Conservation (phyloP, 1,284 basidiomycete species). For the Trichosporon sp. region DNA sequence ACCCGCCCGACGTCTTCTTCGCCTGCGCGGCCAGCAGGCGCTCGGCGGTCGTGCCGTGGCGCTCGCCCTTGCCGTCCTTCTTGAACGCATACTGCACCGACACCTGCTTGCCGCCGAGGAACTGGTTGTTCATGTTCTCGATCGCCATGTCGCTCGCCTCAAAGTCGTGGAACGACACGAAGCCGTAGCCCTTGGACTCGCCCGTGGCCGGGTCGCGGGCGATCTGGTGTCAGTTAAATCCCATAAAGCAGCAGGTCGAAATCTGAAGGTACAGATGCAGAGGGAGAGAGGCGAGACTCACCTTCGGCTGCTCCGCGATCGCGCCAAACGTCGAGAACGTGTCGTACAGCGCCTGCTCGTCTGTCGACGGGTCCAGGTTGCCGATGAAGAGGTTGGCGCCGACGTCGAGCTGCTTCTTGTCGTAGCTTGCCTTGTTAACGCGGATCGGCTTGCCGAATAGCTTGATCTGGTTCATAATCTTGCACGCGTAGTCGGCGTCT, state of each 20-base stretch:
- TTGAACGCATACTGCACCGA: constrained; percentile 97
- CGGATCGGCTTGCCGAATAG: constrained; percentile 96
- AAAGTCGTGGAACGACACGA: constrained; percentile 94
- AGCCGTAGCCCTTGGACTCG: constrained; percentile 91
- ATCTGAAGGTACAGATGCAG: not conserved
- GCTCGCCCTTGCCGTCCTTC: constrained; percentile 96
- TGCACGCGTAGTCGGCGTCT: constrained; percentile 98
- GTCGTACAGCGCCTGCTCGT: constrained; percentile 87
- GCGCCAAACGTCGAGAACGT: constrained; percentile 93
- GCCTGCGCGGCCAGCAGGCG: constrained; percentile 91
- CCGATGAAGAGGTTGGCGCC: constrained; percentile 97
- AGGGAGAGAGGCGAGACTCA: constrained; percentile 37
- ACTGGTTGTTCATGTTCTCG: constrained; percentile 94
- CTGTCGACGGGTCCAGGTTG: constrained; percentile 87
- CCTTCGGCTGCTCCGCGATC: constrained; percentile 91
- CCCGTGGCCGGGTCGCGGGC: constrained; percentile 81
- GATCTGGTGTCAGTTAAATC: constrained; percentile 57
- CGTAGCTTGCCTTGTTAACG: constrained; percentile 96
- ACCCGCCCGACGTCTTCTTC: constrained; percentile 55
- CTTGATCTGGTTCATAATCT: constrained; percentile 99
- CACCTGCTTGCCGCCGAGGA: constrained; percentile 96
- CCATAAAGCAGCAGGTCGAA: not conserved
- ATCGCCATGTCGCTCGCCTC: constrained; percentile 94
- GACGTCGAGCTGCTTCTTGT: constrained; percentile 96
- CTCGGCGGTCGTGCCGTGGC: constrained; percentile 93